Conservation (phyloP, 176 grass and related monocot genomes). For the Leersia perrieri region DNA sequence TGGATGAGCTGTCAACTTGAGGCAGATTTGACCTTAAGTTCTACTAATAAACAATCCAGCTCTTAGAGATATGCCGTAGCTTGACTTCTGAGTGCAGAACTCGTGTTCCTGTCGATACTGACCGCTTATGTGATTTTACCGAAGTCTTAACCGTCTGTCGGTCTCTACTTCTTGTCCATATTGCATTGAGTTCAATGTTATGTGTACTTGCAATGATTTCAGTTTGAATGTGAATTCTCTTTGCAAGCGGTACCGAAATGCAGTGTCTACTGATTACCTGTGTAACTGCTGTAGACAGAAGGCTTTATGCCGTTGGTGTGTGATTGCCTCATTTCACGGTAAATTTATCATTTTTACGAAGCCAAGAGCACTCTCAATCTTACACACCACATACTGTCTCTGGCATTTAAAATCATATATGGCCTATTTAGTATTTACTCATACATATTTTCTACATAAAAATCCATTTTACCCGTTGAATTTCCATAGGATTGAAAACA, state of each 20-base stretch:
- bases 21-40: neutral
- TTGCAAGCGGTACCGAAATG: neutral
- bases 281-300: neutral
- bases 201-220: neutral
- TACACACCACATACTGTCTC: too few relatives aligned
- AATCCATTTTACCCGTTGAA: too few relatives aligned
- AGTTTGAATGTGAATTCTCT: neutral
- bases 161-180: neutral
- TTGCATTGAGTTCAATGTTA: neutral
- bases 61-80: slow-evolving; percentile 1
- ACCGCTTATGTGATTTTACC: neutral
- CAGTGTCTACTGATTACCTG: neutral
- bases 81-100: slow-evolving; percentile 17
- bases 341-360: too few relatives aligned
- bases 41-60: slow-evolving; percentile 25
- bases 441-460: too few relatives aligned
- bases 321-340: too few relatives aligned
- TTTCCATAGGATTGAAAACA: too few relatives aligned
- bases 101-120: slow-evolving; percentile 6
- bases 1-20: neutral
- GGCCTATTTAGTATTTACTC: too few relatives aligned
- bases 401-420: too few relatives aligned
- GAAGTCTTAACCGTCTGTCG: neutral
- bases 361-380: too few relatives aligned
- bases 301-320: too few relatives aligned